These are phyloP conservation scores for Cercospora sp. DNA, from an alignment of 2,329 filamentous ascomycete species.

Conservation along the genomic window DNA sequence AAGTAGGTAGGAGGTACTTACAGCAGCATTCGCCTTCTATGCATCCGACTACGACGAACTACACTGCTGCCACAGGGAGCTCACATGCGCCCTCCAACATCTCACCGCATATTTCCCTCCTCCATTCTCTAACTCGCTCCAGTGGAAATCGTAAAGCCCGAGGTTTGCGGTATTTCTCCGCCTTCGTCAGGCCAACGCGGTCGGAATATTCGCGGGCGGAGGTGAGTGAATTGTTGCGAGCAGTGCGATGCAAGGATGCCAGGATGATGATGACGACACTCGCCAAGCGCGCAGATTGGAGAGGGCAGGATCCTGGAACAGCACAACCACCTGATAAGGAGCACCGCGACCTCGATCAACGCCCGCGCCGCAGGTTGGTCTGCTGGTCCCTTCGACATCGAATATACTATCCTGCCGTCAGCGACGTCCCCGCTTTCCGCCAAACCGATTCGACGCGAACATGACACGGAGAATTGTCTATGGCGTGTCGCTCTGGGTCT, in stretches of 20 bases:
- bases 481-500: conserved; percentile 50
- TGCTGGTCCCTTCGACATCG: not conserved
- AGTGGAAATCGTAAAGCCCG: not conserved
- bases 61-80: not conserved
- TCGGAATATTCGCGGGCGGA: not conserved
- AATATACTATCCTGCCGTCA: not conserved
- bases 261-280: not conserved
- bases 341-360: not conserved
- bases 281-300: not conserved
- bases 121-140: not conserved
- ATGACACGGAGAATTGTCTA: conserved; percentile 54
- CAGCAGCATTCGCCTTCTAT: not conserved
- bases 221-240: not conserved
- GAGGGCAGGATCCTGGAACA: not conserved
- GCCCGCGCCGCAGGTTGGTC: not conserved
- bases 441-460: conserved; percentile 13
- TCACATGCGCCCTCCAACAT: not conserved
- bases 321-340: not conserved
- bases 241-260: not conserved
- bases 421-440: not conserved
- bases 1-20: not conserved
- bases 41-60: not conserved
- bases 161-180: not conserved
- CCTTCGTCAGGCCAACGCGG: not conserved
- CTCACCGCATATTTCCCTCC: not conserved